These are phyloP conservation scores for Fonsecaea multimorphosa DNA, from an alignment of 2,329 filamentous ascomycete genomes.

Conservation along the genomic window DNA sequence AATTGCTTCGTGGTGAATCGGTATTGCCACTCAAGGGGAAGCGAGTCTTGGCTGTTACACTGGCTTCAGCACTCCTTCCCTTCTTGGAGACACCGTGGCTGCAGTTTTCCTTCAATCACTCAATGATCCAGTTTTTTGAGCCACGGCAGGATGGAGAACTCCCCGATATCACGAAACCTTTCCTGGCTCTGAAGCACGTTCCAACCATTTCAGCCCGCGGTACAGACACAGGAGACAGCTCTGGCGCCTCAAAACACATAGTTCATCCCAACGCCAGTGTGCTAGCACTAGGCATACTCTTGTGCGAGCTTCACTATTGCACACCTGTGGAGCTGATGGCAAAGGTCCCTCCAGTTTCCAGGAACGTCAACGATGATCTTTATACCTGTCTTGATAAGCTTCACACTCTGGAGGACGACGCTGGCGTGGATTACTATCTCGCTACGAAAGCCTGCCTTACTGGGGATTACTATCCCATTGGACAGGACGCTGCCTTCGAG, in stretches of 20 bases:
- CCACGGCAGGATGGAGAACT: constrained; percentile 22
- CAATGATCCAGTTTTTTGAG: constrained; percentile 20
- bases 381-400: constrained; percentile 41
- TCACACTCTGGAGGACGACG: constrained; percentile 39
- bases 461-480: constrained; percentile 38
- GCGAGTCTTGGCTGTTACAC: constrained; percentile 10
- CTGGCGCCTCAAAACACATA: constrained; percentile 38
- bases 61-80: constrained; percentile 14
- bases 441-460: constrained; percentile 41
- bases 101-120: constrained; percentile 20
- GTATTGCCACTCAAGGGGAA: constrained; percentile 15
- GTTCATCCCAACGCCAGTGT: constrained; percentile 41
- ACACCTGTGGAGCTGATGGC: constrained; percentile 40
- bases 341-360: constrained; percentile 33
- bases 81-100: constrained; percentile 15
- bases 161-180: constrained; percentile 21
- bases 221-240: constrained; percentile 29
- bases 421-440: constrained; percentile 41
- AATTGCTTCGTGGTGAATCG: constrained; percentile 17
- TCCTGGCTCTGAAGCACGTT: constrained; percentile 19
- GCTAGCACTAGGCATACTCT: constrained; percentile 41
- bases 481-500: constrained; percentile 37
- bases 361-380: constrained; percentile 40
- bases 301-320: constrained; percentile 43
- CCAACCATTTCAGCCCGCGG: constrained; percentile 10